A percentile compares a stretch with the other conserved stretches of the same genome.
Conservation (phyloP, 768 basidiomycete genomes). For the Lactarius tabidus region DNA sequence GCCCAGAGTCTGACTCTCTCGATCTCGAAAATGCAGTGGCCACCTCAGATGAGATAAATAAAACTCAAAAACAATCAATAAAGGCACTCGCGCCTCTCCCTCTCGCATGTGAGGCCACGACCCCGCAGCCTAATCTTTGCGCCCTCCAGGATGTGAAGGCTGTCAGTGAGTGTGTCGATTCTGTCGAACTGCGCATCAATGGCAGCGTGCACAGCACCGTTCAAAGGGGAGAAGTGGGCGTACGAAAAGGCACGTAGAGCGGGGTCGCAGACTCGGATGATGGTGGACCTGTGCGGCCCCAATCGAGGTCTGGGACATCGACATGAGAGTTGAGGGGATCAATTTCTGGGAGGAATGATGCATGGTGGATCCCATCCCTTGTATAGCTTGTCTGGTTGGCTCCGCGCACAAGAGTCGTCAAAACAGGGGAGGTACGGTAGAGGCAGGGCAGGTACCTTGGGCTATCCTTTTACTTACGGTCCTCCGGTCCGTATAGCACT, state of each 20-base stretch:
- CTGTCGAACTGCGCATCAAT: conserved; percentile 81
- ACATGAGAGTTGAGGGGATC: conserved; percentile 86
- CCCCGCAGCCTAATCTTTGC: conserved; percentile 87
- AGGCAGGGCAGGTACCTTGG: no score
- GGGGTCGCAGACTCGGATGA: no score
- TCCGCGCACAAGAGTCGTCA: conserved; percentile 32
- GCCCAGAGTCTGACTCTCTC: conserved; percentile 39
- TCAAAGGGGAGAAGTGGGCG: conserved; percentile 86
- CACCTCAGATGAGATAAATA: conserved; percentile 90
- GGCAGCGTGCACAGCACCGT: conserved; percentile 58
- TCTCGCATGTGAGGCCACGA: conserved; percentile 50
- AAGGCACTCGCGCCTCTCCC: not conserved
- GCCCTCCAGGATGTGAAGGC: conserved; percentile 54
- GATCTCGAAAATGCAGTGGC: conserved; percentile 84
- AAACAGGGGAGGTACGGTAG: not conserved
- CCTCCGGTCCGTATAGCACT: no score
- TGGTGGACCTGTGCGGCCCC: conserved; percentile 78
- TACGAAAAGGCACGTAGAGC: conserved; percentile 80
- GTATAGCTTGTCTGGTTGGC: conserved; percentile 96
- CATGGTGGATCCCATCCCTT: conserved; percentile 97
- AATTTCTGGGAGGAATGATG: conserved; percentile 92
- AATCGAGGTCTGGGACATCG: conserved; percentile 88
- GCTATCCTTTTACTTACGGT: no score
- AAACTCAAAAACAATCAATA: conserved; percentile 18
- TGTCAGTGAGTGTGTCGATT: conserved; percentile 58